Evolutionary conservation across 2,329 filamentous ascomycete genomes (phyloP).

Genomic region (Aspergillus chevalieri): DNA sequence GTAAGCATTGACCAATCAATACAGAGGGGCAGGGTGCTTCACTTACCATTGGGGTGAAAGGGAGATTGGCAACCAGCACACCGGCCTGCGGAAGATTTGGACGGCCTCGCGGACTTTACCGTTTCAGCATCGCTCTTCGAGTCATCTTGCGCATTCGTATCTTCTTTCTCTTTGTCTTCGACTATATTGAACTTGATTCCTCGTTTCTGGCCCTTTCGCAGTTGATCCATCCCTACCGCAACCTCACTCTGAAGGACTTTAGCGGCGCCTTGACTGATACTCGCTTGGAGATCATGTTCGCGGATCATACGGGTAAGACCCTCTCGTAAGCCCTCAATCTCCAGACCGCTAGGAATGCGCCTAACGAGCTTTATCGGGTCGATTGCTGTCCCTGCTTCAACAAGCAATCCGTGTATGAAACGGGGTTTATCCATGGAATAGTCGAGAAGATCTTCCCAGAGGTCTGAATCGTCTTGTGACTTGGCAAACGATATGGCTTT

Average conservation of each 20-base stretch:
- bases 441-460: slow-evolving; percentile 90
- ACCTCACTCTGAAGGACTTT: slow-evolving; percentile 84
- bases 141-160: slow-evolving; percentile 2
- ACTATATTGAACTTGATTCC: slow-evolving; percentile 84
- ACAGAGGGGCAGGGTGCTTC: neutral
- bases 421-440: slow-evolving; percentile 97
- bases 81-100: slow-evolving; percentile 15
- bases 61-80: slow-evolving; percentile 35
- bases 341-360: slow-evolving; percentile 84
- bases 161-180: slow-evolving; percentile 12
- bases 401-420: slow-evolving; percentile 86
- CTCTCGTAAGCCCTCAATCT: slow-evolving; percentile 83
- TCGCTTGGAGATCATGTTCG: slow-evolving; percentile 92
- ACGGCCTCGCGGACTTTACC: slow-evolving; percentile 10
- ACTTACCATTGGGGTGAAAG: slow-evolving; percentile 35
- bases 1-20: neutral
- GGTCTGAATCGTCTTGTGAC: slow-evolving; percentile 80
- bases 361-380: slow-evolving; percentile 85
- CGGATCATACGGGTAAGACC: slow-evolving; percentile 86
- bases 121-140: slow-evolving; percentile 8
- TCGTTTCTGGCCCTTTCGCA: slow-evolving; percentile 72
- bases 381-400: slow-evolving; percentile 90
- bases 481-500: slow-evolving; percentile 94
- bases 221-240: slow-evolving; percentile 69
- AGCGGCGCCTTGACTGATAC: slow-evolving; percentile 84